A percentile compares a stretch with the other conserved stretches of the same genome.
phyloP scores from a whole-genome alignment of 495 filamentous ascomycete genomes.

The Penicillium verhagenii region DNA sequence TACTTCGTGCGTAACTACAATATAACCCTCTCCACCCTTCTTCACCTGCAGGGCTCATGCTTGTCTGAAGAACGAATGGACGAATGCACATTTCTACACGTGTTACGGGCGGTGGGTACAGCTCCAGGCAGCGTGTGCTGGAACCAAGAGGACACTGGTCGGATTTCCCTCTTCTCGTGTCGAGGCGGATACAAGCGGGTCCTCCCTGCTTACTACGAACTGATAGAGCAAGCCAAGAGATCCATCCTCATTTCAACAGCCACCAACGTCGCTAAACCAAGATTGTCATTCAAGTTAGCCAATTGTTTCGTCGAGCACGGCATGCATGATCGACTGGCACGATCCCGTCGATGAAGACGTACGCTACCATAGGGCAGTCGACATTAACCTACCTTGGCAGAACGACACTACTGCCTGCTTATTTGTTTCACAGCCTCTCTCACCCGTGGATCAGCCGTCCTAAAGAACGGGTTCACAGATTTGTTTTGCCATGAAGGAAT shows the following conservation, averaged over 20 bases:
- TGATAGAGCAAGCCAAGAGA: not conserved
- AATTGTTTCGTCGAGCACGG: not conserved
- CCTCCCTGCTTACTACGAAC: not conserved
- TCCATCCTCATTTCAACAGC: not conserved
- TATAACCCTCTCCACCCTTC: not conserved
- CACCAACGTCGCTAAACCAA: not conserved
- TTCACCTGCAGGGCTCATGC: not conserved
- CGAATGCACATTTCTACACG: constrained; percentile 2
- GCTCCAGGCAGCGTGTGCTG: constrained; percentile 3
- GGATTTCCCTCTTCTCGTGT: not conserved
- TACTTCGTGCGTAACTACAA: not conserved
- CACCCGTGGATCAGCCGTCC: not conserved
- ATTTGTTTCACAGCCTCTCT: not conserved
- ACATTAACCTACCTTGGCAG: not conserved
- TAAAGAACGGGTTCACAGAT: not conserved
- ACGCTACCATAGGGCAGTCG: not conserved
- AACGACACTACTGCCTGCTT: not conserved
- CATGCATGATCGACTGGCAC: not conserved
- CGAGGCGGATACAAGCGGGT: constrained; percentile 11
- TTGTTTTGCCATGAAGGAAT: not conserved
- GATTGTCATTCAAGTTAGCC: not conserved
- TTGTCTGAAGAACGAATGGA: not conserved
- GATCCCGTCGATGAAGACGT: not conserved
- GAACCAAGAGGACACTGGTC: constrained; percentile 3
- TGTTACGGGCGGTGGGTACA: constrained; percentile 4